phyloP scores from a whole-genome alignment of 495 filamentous ascomycete species.

The Sordaria brevicollis region DNA sequence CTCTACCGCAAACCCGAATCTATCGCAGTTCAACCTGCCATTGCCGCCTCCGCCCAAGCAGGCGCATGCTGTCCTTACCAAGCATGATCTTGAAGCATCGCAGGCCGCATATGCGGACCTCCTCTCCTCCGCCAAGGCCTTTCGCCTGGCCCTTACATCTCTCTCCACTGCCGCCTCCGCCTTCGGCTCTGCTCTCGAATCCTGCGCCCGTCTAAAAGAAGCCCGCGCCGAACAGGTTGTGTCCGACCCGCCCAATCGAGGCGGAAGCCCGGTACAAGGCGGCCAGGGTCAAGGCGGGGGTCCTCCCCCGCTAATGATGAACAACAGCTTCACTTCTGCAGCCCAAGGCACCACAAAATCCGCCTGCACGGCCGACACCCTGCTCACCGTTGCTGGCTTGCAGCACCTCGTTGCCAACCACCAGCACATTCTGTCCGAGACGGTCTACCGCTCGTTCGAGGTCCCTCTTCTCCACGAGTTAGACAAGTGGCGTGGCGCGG shows the following conservation, averaged over 20 bases:
- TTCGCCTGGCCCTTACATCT: constrained; percentile 45
- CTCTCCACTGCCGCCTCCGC: constrained; percentile 47
- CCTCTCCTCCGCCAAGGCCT: constrained; percentile 46
- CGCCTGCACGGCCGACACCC: constrained; percentile 47
- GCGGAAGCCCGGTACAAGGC: background rate
- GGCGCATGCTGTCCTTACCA: constrained; percentile 46
- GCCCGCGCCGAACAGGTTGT: constrained; percentile 38
- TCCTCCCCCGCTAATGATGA: constrained; percentile 15
- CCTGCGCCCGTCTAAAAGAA: constrained; percentile 54
- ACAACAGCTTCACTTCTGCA: constrained; percentile 29
- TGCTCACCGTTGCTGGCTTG: constrained; percentile 48
- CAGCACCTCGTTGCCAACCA: constrained; percentile 57
- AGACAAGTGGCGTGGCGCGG: constrained; percentile 46
- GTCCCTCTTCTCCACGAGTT: constrained; percentile 55
- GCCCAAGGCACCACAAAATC: constrained; percentile 28
- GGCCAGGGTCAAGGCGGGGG: background rate
- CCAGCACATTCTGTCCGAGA: constrained; percentile 52
- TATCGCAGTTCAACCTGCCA: constrained; percentile 46
- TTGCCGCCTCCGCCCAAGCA: constrained; percentile 45
- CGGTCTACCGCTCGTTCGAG: constrained; percentile 54
- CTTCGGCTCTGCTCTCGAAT: constrained; percentile 51
- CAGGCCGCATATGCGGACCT: constrained; percentile 52
- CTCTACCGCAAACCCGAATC: constrained; percentile 44
- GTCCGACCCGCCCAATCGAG: background rate
- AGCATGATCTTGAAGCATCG: constrained; percentile 48